Conservation (phyloP, 208 protist genomes). For the Angomonas ambiguus region DNA sequence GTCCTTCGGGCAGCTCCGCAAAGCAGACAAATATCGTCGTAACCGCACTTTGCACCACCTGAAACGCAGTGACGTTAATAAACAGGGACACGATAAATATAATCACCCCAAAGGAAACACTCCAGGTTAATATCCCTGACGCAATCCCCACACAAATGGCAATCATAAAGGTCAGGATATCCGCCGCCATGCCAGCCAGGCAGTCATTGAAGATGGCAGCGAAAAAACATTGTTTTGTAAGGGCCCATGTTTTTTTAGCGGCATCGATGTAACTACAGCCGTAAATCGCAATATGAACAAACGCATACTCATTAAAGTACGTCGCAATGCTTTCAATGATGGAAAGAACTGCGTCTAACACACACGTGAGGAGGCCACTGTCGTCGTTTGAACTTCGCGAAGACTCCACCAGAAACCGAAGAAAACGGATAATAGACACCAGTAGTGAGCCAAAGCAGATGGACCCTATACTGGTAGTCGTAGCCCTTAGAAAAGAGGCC, state of each 20-base stretch:
- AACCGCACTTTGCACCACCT: slow-evolving; percentile 50
- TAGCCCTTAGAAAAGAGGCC: slow-evolving; percentile 59
- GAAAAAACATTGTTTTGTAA: slow-evolving; percentile 65
- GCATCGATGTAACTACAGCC: slow-evolving; percentile 79
- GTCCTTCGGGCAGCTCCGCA: slow-evolving; percentile 63
- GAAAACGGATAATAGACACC: slow-evolving; percentile 58
- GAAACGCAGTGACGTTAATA: slow-evolving; percentile 44
- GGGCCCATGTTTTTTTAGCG: slow-evolving; percentile 56
- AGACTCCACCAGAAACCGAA: slow-evolving; percentile 32
- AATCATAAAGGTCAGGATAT: slow-evolving; percentile 28
- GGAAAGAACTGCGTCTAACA: slow-evolving; percentile 45
- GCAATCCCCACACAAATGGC: slow-evolving; percentile 22
- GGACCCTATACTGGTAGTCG: slow-evolving; percentile 79
- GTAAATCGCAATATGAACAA: slow-evolving; percentile 88
- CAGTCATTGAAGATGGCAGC: slow-evolving; percentile 79
- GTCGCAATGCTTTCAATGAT: slow-evolving; percentile 55
- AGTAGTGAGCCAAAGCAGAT: slow-evolving; percentile 87
- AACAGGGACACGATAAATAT: slow-evolving; percentile 44
- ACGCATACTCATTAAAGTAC: slow-evolving; percentile 90
- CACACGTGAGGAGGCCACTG: slow-evolving; percentile 42
- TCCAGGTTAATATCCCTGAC: slow-evolving; percentile 23
- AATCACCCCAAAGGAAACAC: slow-evolving; percentile 11
- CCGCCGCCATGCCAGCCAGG: slow-evolving; percentile 36
- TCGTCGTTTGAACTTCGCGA: slow-evolving; percentile 13
- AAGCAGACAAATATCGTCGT: slow-evolving; percentile 85